These are phyloP conservation scores for Wickerhamomyces hampshirensis DNA, from an alignment of 805 yeast species.

Conservation along the genomic window DNA sequence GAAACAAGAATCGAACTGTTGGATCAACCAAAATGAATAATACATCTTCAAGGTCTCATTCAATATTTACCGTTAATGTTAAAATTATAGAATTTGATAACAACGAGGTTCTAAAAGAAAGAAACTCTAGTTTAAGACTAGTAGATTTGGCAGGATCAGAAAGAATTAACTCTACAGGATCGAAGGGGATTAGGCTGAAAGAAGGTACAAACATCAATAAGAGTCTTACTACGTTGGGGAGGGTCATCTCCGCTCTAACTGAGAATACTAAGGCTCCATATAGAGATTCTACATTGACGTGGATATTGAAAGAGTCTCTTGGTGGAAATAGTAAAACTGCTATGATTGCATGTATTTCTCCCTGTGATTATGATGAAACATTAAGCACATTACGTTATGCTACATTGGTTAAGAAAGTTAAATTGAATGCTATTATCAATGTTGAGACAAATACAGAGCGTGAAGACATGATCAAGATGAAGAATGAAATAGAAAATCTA, in stretches of 20 bases:
- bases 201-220: slow-evolving; percentile 79
- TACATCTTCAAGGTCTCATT: slow-evolving; percentile 74
- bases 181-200: slow-evolving; percentile 54
- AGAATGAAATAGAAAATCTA: slow-evolving; percentile 8
- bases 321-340: slow-evolving; percentile 88
- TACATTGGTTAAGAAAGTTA: slow-evolving; percentile 65
- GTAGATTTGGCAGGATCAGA: slow-evolving; percentile 88
- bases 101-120: slow-evolving; percentile 41
- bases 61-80: slow-evolving; percentile 61
- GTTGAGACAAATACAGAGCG: slow-evolving; percentile 15
- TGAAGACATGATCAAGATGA: slow-evolving; percentile 10
- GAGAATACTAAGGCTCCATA: slow-evolving; percentile 29
- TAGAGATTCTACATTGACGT: slow-evolving; percentile 70
- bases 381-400: slow-evolving; percentile 75
- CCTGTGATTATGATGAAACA: slow-evolving; percentile 74
- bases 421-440: slow-evolving; percentile 53
- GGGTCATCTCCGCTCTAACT: slow-evolving; percentile 54
- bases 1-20: slow-evolving; percentile 55
- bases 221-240: slow-evolving; percentile 71
- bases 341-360: slow-evolving; percentile 83
- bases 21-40: slow-evolving; percentile 74
- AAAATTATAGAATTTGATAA: slow-evolving; percentile 48
- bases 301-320: slow-evolving; percentile 67
- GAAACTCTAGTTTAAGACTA: slow-evolving; percentile 56
- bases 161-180: slow-evolving; percentile 57